phyloP scores from a whole-genome alignment of 1,284 basidiomycete species.

The Microbotryum intermedium region DNA sequence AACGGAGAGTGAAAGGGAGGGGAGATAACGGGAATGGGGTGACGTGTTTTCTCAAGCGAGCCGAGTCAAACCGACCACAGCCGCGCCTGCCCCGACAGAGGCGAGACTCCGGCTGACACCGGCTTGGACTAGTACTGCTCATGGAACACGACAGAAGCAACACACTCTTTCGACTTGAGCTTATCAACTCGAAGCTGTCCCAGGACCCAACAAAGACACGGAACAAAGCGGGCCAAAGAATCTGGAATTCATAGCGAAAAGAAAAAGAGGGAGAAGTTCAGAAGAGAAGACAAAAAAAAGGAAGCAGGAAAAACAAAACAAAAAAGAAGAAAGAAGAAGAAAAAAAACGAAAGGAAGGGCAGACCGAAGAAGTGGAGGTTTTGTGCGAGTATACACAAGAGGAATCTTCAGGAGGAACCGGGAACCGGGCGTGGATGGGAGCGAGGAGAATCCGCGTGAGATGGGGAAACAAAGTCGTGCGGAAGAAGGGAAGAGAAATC shows the following conservation, averaged over 20 bases:
- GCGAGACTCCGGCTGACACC: no score
- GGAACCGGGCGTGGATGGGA: background rate
- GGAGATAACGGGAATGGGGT: no score
- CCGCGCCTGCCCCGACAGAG: background rate
- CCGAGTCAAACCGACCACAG: background rate
- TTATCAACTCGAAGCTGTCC: background rate
- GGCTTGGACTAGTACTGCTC: background rate
- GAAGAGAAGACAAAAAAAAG: background rate
- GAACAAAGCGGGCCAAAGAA: background rate
- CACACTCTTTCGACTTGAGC: background rate
- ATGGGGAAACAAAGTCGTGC: background rate
- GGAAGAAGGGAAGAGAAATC: background rate
- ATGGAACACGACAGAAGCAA: background rate
- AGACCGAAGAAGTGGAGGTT: background rate
- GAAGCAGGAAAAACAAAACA: background rate
- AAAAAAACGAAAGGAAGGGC: background rate
- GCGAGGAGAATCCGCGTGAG: no score
- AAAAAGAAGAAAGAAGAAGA: background rate
- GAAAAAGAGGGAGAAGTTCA: background rate
- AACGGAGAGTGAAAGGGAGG: no score
- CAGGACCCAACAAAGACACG: background rate
- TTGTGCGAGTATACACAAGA: background rate
- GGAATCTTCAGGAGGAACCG: background rate
- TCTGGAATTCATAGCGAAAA: background rate
- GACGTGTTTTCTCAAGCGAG: no score